These are phyloP conservation scores for Lasiosphaeriaceae sp. DNA, from an alignment of 495 filamentous ascomycete genomes.

Conservation along the genomic window DNA sequence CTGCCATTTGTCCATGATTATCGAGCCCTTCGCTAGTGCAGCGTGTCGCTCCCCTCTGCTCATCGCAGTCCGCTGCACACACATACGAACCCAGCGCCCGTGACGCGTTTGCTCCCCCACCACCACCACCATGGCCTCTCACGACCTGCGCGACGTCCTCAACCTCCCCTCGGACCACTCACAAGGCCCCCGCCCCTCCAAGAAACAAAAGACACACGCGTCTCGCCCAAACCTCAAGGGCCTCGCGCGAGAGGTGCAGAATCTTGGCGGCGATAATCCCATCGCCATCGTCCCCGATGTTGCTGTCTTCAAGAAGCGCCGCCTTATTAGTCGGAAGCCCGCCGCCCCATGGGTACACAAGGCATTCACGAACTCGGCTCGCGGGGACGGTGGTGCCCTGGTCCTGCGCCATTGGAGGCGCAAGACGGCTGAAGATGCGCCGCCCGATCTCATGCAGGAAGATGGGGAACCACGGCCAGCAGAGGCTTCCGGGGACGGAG, in stretches of 20 bases:
- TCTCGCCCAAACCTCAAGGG: slow-evolving; percentile 63
- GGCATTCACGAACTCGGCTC: slow-evolving; percentile 53
- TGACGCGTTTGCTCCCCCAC: slow-evolving; percentile 4
- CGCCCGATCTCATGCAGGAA: slow-evolving; percentile 10
- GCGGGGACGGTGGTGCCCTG: slow-evolving; percentile 43
- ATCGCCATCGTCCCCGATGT: slow-evolving; percentile 46
- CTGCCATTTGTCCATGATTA: no score
- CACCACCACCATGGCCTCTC: slow-evolving; percentile 59
- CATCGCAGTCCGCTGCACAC: background rate
- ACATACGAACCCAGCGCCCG: background rate
- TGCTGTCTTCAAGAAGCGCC: slow-evolving; percentile 44
- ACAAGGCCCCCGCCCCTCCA: slow-evolving; percentile 56
- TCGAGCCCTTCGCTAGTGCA: no score
- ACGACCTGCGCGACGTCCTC: slow-evolving; percentile 87
- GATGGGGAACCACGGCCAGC: slow-evolving; percentile 14
- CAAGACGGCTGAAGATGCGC: slow-evolving; percentile 33
- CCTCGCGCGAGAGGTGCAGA: slow-evolving; percentile 57
- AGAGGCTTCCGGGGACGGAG: slow-evolving; percentile 12
- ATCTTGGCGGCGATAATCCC: slow-evolving; percentile 48
- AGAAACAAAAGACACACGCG: slow-evolving; percentile 71
- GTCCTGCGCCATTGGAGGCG: slow-evolving; percentile 66
- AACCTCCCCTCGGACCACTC: slow-evolving; percentile 64
- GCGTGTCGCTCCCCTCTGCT: background rate
- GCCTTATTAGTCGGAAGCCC: slow-evolving; percentile 57
- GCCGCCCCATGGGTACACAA: slow-evolving; percentile 53